Evolutionary conservation across 331 rosid genomes (phyloP).

Genomic region (Rhamnella rubrinervis): DNA sequence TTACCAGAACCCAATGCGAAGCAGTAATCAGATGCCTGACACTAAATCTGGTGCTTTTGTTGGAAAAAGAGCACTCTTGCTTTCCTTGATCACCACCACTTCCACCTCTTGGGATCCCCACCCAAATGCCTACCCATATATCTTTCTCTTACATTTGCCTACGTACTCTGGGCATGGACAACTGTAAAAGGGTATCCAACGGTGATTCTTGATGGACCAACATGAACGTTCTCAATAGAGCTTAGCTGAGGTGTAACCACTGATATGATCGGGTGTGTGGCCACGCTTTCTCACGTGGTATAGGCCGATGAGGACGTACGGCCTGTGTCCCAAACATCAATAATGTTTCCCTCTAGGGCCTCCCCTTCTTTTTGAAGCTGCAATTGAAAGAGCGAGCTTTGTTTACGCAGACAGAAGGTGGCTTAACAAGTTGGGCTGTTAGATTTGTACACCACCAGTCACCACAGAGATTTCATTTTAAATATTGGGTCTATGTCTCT

Average conservation of each 20-base stretch:
- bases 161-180: not conserved
- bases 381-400: too few relatives aligned
- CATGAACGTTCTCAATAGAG: not conserved
- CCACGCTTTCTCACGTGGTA: slow-evolving; percentile 47
- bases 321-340: slow-evolving; percentile 18
- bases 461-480: too few relatives aligned
- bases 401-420: slow-evolving; percentile 3
- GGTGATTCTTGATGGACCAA: not conserved
- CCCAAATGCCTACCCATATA: not conserved
- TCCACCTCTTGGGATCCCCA: slow-evolving; percentile 40
- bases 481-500: too few relatives aligned
- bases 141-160: slow-evolving; percentile 14
- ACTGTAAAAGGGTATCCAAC: not conserved
- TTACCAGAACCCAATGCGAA: too few relatives aligned
- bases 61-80: slow-evolving; percentile 41
- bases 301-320: not conserved
- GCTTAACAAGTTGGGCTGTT: not conserved
- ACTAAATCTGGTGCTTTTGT: slow-evolving; percentile 21
- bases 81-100: not conserved
- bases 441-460: too few relatives aligned
- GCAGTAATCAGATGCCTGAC: not conserved
- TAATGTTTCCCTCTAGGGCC: not conserved
- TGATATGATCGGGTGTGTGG: slow-evolving; percentile 2
- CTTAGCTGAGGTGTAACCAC: not conserved
- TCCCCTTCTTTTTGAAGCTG: not conserved